Conservation (phyloP, 768 basidiomycete species). For the Xerocomus potaroensis region DNA sequence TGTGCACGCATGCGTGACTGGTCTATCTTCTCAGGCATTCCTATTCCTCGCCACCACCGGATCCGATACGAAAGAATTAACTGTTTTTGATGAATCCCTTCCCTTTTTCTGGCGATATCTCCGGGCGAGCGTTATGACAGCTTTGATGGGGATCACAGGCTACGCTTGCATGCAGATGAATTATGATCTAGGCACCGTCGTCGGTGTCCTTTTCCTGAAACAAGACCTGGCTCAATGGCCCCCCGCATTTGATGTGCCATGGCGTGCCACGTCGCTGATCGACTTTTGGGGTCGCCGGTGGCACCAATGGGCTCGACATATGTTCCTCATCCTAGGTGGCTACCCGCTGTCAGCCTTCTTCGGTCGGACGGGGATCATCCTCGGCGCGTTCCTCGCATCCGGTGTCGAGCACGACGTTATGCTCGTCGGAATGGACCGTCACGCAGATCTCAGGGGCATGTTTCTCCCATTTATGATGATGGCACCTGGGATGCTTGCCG, state of each 20-base stretch:
- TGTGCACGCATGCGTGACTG: slow-evolving; percentile 37
- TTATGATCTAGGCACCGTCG: slow-evolving; percentile 22
- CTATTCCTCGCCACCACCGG: slow-evolving; percentile 40
- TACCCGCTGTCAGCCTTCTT: slow-evolving; percentile 32
- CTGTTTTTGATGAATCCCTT: slow-evolving; percentile 33
- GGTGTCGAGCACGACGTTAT: slow-evolving; percentile 52
- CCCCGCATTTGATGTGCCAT: slow-evolving; percentile 31
- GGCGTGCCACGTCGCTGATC: slow-evolving; percentile 32
- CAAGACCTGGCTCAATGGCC: slow-evolving; percentile 32
- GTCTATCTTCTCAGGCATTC: slow-evolving; percentile 42
- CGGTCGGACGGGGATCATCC: slow-evolving; percentile 45
- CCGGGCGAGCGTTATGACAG: slow-evolving; percentile 41
- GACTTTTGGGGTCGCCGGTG: slow-evolving; percentile 39
- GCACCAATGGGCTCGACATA: slow-evolving; percentile 36
- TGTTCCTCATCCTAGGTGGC: slow-evolving; percentile 31
- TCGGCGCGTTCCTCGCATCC: slow-evolving; percentile 57
- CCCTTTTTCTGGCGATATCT: slow-evolving; percentile 22
- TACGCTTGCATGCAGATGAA: slow-evolving; percentile 36
- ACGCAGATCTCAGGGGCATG: slow-evolving; percentile 38
- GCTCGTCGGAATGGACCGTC: slow-evolving; percentile 47
- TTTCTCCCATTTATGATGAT: slow-evolving; percentile 52
- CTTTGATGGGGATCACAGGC: slow-evolving; percentile 34
- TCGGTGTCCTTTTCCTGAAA: slow-evolving; percentile 24
- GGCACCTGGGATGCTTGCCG: slow-evolving; percentile 47
- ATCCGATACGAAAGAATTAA: slow-evolving; percentile 11